Evolutionary conservation across 257 asterid species (phyloP), one percentile per base, ranked within the genome.

Genomic region (Nicotiana obtusifolia): DNA sequence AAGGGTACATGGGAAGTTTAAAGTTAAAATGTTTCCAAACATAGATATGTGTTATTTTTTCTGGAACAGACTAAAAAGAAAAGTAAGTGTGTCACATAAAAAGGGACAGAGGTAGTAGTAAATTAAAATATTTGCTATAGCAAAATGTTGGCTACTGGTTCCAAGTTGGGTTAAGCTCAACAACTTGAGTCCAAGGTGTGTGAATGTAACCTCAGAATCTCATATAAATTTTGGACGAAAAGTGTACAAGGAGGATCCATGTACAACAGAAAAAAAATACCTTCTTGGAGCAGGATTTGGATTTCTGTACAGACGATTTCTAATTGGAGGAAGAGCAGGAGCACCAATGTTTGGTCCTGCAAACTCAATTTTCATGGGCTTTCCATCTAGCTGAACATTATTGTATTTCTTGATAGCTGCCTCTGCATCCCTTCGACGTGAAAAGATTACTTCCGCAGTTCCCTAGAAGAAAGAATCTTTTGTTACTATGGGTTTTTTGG

Each of bases 401-500:
- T 92, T 89, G 82, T 87, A 92, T 82, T 90, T 89, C 88, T 89
- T 91, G 81, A 92, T 87, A 83, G 97, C 97, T 22, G 89, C 87
- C 53, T 87, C 67, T 31, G 95, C 95, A 86, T 92, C 95, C 87
- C 84, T 85, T 44, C 90, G 91, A 44, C 91, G 91, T 69, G 87
- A 86, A 85, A 82, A 92, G 69, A 92, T 94, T 26, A 92, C 90
- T 89, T 96, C 99, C 16, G 98, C 99, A 56, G 99, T 96, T 82
- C 99, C 99, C 98, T 96, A 84, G 44, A 81, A 33, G 84, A 82
- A 85, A 87, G 14, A 59, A 26, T 17, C 7, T 41, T 80, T 76
- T 69, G 24, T 73, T 73, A 73, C 78, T 73, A 44, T 0, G 8
- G 33, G 61, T 1, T 15, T 47, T 16, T 14, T 49, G 44, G 62